Evolutionary conservation across 2,329 filamentous ascomycete species (phyloP), one percentile per base, ranked within the genome.

Genomic region (Aspergillus piperis): DNA sequence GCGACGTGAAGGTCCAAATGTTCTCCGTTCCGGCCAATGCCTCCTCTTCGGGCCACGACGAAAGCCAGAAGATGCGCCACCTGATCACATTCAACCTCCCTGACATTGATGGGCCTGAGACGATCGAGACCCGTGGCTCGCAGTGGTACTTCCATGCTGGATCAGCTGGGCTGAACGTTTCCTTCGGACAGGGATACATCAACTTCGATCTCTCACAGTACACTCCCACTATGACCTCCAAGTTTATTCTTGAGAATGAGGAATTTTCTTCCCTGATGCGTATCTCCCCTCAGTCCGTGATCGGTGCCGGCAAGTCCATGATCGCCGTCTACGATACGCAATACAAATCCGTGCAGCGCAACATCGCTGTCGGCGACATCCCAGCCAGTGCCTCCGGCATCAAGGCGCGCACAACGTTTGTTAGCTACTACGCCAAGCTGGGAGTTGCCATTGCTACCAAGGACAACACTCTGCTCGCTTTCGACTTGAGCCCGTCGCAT

Each of bases 281-380:
- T 30, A 71, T 80, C 44, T 79, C 78, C 5, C 70, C 77, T 5
- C 74, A 77, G 49, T 75, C 75, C 13, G 73, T 81, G 11, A 77
- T 80, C 54, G 77, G 70, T 8, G 76, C 76, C 8, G 75, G 73
- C 23, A 67, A 76, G 41, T 78, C 77, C 15, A 68, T 75, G n/a
- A 67, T 82, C 23, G 77, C 75, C 2, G 65, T 82, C 6, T 79
- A 80, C 57, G 78, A 81, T 64, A 76, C 79, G n/a, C 76, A 78
- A 51, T 82, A 79, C 63, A 73, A 77, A 62, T 80, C 80, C 1
- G 70, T 81, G 13, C 79, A 81, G 62, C 75, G 77, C 55, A 76
- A 75, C 56, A 75, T 79, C 54, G 62, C 74, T 13, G 60, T 73
- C 11, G 54, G 65, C n/a, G 68, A 75, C 60, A 58, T 78, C 39